A percentile compares a stretch with the other conserved stretches of the same genome.
Evolutionary conservation across 495 filamentous ascomycete genomes (phyloP).

Genomic region (Aspergillus egyptiacus): DNA sequence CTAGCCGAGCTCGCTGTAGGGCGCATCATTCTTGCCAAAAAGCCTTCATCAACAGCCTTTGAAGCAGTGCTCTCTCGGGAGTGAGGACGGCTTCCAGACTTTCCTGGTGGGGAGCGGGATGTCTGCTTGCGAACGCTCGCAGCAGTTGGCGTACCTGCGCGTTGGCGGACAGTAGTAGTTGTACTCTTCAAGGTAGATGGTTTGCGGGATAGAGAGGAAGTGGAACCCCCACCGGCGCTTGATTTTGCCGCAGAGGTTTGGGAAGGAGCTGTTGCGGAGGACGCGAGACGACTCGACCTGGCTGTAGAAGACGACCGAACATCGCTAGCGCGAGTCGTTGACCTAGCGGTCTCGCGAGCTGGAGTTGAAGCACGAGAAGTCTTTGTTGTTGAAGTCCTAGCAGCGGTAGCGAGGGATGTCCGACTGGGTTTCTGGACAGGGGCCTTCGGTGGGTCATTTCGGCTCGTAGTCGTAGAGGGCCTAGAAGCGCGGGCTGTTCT

Average conservation of each 20-base stretch:
- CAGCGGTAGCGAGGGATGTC: constrained; percentile 24
- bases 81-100: constrained; percentile 31
- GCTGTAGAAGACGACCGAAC: constrained; percentile 61
- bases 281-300: constrained; percentile 53
- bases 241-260: constrained; percentile 54
- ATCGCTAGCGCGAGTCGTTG: constrained; percentile 38
- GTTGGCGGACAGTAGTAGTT: constrained; percentile 16
- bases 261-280: constrained; percentile 58
- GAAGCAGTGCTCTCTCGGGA: constrained; percentile 36
- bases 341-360: constrained; percentile 26
- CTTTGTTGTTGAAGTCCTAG: constrained; percentile 25
- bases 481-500: constrained; percentile 16
- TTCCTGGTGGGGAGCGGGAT: constrained; percentile 33
- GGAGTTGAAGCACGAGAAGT: constrained; percentile 30
- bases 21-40: constrained; percentile 89
- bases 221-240: constrained; percentile 18
- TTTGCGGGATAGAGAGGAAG: constrained; percentile 35
- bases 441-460: constrained; percentile 26
- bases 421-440: constrained; percentile 32
- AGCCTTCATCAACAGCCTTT: constrained; percentile 60
- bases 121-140: constrained; percentile 30
- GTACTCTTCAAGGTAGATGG: constrained; percentile 36
- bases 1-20: constrained; percentile 74
- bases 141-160: constrained; percentile 21
- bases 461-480: constrained; percentile 11